A percentile compares a stretch with the other conserved stretches of the same genome.
Evolutionary conservation across 2,329 filamentous ascomycete genomes (phyloP).

Genomic region (Tolypocladium endophyticum): DNA sequence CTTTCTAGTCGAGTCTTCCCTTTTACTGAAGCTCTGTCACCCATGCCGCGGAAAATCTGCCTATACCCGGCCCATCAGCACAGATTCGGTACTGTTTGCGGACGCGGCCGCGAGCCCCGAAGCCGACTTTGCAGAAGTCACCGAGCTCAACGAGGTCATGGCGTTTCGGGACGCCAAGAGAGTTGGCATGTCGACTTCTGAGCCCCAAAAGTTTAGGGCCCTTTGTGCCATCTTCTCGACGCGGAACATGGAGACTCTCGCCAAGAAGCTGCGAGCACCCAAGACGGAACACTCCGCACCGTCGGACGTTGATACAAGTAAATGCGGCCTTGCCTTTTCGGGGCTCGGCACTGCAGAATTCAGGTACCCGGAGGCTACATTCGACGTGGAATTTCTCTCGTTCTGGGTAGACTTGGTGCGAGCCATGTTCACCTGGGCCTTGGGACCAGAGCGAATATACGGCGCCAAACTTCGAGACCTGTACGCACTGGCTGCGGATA

Average conservation of each 20-base stretch:
- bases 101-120: neutral
- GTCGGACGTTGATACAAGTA: neutral
- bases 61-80: conserved; percentile 8
- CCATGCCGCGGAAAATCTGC: conserved; percentile 10
- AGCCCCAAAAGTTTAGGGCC: neutral
- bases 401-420: conserved; percentile 14
- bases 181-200: neutral
- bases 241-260: neutral
- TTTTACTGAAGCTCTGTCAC: conserved; percentile 13
- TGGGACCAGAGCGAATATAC: conserved; percentile 8
- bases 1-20: conserved; percentile 10
- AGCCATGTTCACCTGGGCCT: conserved; percentile 11
- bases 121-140: too few relatives aligned
- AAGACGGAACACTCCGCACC: neutral
- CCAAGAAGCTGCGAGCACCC: neutral
- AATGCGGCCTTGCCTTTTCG: conserved; percentile 13
- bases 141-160: neutral
- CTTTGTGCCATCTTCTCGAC: neutral
- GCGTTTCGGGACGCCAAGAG: neutral
- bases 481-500: conserved; percentile 12
- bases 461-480: conserved; percentile 7
- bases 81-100: conserved; percentile 5
- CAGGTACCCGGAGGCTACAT: conserved; percentile 15
- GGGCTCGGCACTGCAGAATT: conserved; percentile 15
- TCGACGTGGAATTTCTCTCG: conserved; percentile 13